Percentiles rank a stretch among this genome's conserved stretches.
Conservation (phyloP, 352 stramenopile species). For the Pythium dissimile region DNA sequence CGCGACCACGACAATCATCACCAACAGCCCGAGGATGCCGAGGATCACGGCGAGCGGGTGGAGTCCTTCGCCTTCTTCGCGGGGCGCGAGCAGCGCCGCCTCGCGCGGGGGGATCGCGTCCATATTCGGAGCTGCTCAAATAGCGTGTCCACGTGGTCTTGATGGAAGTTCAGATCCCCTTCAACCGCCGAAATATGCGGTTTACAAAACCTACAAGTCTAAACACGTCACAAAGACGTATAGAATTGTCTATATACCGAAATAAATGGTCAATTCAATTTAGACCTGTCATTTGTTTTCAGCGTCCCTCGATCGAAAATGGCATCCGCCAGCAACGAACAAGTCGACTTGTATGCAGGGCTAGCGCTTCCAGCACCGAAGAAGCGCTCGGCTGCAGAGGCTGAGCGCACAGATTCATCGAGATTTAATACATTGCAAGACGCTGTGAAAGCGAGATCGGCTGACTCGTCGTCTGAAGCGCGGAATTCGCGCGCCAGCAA, state of each 20-base stretch:
- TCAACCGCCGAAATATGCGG: neutral
- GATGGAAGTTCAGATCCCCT: conserved; percentile 9
- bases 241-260: neutral
- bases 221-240: no score
- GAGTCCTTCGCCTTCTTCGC: conserved; percentile 25
- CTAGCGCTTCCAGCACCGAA: conserved; percentile 41
- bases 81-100: neutral
- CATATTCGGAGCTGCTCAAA: neutral
- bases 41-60: conserved; percentile 69
- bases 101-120: neutral
- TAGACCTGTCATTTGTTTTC: neutral
- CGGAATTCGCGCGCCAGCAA: neutral
- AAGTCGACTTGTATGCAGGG: conserved; percentile 53
- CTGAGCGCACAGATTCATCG: neutral
- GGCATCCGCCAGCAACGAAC: neutral
- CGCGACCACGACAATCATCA: conserved; percentile 59
- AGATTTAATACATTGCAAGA: neutral
- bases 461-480: conserved; percentile 2
- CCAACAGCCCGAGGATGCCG: conserved; percentile 52
- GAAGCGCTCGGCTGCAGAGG: conserved; percentile 31
- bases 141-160: conserved; percentile 6
- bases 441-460: neutral
- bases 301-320: neutral
- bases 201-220: neutral
- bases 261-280: neutral